Evolutionary conservation across 495 filamentous ascomycete genomes (phyloP), one percentile per base, ranked within the genome.

Genomic region (Penicillium paradoxum): DNA sequence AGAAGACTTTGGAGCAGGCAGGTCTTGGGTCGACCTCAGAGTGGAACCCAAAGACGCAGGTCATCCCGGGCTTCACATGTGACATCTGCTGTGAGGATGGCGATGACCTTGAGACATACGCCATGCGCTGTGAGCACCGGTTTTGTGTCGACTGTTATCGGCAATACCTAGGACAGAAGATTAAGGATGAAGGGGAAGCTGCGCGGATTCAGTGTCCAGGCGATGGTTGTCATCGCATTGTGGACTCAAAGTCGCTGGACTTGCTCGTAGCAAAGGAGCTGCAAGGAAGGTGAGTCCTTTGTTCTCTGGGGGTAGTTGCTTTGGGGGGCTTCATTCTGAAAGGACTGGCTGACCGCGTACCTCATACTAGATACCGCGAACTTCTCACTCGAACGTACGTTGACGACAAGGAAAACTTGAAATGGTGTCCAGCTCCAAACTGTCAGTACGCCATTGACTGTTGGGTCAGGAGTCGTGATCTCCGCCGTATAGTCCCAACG

Each of bases 401-500:
- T 47, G 92, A 98, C 64, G 93, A 98, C 65, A 95, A 87, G 62
- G 92, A 95, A 29, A 87, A 85, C 39, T 80, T 97, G 18, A 91
- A 92, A 63, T 98, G 93, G 93, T 98, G 93, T 66, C 93, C 93
- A 6, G 92, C 95, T 3, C 93, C 93, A 30, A 90, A 97, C 61
- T 98, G 93, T 73, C 80, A 85, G 54, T 96, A 93, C 59, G 92
- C 91, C 11, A 73, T 97, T 15, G 89, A 98, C 55, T 98, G 93
- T 59, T 75, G 72, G 0, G 80, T 97, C 25, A 96, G 93, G 68
- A 81, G 86, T 63, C 88, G 86, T 53, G 91, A 96, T 41, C 78
- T 97, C 5, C 77, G 80, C 53, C 84, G 81, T 45, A 82, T 96
- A 18, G 92, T 98, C 0, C 93, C 93, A 1, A 95, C 91, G 0